phyloP scores from a whole-genome alignment of 345 rosid species.

The Acer negundo region DNA sequence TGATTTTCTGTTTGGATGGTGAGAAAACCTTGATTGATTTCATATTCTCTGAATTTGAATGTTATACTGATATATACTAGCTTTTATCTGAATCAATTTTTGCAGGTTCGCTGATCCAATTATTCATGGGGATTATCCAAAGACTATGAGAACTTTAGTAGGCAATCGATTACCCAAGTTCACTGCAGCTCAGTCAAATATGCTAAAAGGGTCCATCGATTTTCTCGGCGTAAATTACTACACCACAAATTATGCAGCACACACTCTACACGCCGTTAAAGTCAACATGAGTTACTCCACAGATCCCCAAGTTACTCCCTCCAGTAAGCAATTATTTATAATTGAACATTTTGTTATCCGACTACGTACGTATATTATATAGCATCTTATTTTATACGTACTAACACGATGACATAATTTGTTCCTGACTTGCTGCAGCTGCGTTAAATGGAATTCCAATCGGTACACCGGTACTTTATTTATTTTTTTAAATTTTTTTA shows the following conservation, averaged over 20 bases:
- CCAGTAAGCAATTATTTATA: not conserved
- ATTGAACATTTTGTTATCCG: no score
- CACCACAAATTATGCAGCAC: constrained; percentile 20
- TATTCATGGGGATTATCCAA: constrained; percentile 53
- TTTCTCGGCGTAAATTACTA: constrained; percentile 19
- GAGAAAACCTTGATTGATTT: not conserved
- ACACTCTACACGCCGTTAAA: not conserved
- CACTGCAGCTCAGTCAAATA: constrained; percentile 42
- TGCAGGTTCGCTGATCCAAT: constrained; percentile 53
- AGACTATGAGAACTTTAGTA: constrained; percentile 36
- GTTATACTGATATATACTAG: no score
- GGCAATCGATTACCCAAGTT: constrained; percentile 54
- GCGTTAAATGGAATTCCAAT: not conserved
- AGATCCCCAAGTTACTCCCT: not conserved
- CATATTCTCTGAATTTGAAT: no score
- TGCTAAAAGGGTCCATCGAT: constrained; percentile 47
- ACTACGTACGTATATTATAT: no score
- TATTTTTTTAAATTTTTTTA: no score
- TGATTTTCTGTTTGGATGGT: constrained; percentile 21
- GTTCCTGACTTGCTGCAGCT: constrained; percentile 9
- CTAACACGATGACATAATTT: not conserved
- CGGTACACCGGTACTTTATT: constrained; percentile 14
- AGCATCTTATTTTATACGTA: not conserved
- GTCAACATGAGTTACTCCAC: constrained; percentile 2
- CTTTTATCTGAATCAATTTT: not conserved